These are phyloP conservation scores for Fusarium sp. DNA, from an alignment of 2,329 filamentous ascomycete genomes.

Conservation along the genomic window DNA sequence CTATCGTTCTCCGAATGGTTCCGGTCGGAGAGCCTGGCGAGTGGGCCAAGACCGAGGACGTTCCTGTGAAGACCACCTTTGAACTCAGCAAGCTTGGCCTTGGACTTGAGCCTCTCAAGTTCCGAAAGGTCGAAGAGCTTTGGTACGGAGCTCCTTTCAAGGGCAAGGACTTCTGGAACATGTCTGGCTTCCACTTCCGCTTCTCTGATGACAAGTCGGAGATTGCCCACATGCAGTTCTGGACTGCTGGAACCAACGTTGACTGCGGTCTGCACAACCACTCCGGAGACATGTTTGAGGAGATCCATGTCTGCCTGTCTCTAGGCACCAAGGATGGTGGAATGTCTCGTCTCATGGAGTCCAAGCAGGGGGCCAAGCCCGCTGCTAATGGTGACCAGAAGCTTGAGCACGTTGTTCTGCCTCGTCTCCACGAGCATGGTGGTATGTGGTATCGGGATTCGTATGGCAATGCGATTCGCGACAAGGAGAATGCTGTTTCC, in stretches of 20 bases:
- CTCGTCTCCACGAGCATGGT: constrained; percentile 15
- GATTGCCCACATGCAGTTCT: constrained; percentile 25
- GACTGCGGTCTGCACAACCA: constrained; percentile 4
- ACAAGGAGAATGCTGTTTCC: constrained; percentile 14
- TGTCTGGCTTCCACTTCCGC: constrained; percentile 19
- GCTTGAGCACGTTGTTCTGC: neutral
- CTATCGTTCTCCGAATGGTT: neutral
- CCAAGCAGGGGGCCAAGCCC: neutral
- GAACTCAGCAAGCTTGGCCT: neutral
- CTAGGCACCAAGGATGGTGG: neutral
- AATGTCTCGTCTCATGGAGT: neutral
- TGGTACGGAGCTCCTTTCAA: constrained; percentile 17
- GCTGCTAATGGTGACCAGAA: neutral
- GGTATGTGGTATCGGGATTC: constrained; percentile 16
- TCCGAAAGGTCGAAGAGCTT: neutral
- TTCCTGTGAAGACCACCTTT: neutral
- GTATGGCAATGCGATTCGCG: neutral
- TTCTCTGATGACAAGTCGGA: constrained; percentile 7
- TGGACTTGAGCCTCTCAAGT: neutral
- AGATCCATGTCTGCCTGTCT: neutral
- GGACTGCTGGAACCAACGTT: constrained; percentile 15
- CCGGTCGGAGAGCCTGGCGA: neutral
- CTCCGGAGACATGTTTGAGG: neutral
- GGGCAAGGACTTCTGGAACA: constrained; percentile 18
- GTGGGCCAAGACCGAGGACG: neutral